Base-by-base conservation (phyloP, 805 yeast species). In the Sungouiozyma ichnusensis region DNA sequence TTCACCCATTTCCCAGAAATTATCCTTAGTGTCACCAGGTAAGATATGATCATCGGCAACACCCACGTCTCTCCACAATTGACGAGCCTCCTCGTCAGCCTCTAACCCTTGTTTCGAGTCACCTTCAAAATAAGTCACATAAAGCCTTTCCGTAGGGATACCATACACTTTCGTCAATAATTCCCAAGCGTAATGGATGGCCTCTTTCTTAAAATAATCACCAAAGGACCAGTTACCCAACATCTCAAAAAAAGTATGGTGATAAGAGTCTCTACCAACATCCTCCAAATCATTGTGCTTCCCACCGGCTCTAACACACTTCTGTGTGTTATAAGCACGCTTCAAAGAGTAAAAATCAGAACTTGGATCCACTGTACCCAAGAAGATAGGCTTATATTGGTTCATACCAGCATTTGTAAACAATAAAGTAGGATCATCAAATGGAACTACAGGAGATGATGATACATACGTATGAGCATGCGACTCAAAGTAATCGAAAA, bases 1-100 rank as follows among this genome's bases (percentile, higher is more conserved):
- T 60, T 94, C 99, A 56, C 99, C 99, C 99, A 92, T 92, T 71
- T 92, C 99, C 99, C 99, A 92, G 67, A 92, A 92, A 68, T 92
- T 92, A 64, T 92, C 99, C 59, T 79, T 71, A 41, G 80, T 84
- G 52, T 79, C 69, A 44, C 99, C 99, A 16, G 96, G 95, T 51
- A 92, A 70, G 53, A 92, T 90, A 62, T 87, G 97, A 61, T 81
- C 88, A 52, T 85, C 95, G 29, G 80, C 73, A 43, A 90, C 94
- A 54, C 99, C 99, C 35, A 82, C 83, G 33, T 72, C 76, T 48
- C 70, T 68, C 99, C 99, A 92, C 48, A 76, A 68, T 55, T 82
- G 69, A 63, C 84, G 84, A 42, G 97, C 96, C 67, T 92, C 98
- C 47, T 84, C 69, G 72, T 92, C 99, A 16, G 98, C 90, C 57